Evolutionary conservation across 2,329 filamentous ascomycete genomes (phyloP).

Genomic region (Aspergillus nomiae): DNA sequence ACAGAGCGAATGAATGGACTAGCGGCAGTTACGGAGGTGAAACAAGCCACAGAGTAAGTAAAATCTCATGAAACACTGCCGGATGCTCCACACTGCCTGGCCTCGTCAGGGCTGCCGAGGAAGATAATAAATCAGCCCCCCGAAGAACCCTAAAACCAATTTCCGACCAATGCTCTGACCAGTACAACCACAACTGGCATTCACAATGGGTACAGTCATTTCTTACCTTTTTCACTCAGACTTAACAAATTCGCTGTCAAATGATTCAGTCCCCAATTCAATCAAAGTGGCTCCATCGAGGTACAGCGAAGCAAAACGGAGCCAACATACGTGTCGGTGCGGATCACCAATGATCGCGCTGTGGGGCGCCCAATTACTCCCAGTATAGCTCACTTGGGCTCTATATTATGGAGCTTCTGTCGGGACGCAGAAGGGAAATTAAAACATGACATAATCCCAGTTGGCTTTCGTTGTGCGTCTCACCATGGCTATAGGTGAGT

Average conservation of each 20-base stretch:
- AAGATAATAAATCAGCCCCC: not conserved
- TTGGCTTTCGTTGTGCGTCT: not conserved
- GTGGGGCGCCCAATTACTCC: conserved; percentile 1
- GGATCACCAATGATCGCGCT: conserved; percentile 1
- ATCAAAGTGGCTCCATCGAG: not conserved
- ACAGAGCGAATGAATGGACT: no score
- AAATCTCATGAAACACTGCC: not conserved
- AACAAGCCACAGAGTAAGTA: not conserved
- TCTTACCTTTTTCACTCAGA: not conserved
- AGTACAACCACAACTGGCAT: not conserved
- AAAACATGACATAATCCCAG: conserved; percentile 1
- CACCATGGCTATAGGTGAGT: not conserved
- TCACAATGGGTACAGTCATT: not conserved
- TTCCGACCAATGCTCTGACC: not conserved
- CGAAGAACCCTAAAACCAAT: not conserved
- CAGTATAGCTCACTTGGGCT: not conserved
- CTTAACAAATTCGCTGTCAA: not conserved
- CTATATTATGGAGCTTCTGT: not conserved
- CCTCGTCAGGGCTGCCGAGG: not conserved
- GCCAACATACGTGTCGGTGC: not conserved
- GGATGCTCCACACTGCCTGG: not conserved
- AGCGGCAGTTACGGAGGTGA: not conserved
- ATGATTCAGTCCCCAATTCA: not conserved
- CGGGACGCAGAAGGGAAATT: not conserved
- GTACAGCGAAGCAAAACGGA: conserved; percentile 2